Percentiles rank a stretch among this genome's conserved stretches.
These are phyloP conservation scores for Cadophora luteo-olivacea DNA, from an alignment of 2,329 filamentous ascomycete genomes.

Conservation along the genomic window DNA sequence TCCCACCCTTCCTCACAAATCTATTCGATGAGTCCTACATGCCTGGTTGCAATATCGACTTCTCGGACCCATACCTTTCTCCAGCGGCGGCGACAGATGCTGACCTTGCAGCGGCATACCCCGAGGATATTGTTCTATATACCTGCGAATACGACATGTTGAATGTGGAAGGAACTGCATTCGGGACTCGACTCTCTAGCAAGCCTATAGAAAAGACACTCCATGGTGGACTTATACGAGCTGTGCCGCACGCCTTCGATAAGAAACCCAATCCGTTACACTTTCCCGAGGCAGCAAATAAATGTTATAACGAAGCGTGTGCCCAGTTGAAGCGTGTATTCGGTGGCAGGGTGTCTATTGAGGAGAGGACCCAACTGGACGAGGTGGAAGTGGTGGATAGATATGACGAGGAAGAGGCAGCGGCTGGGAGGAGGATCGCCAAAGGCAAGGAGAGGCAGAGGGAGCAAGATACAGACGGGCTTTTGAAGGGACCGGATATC, in stretches of 20 bases:
- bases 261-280: constrained; percentile 68
- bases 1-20: constrained; percentile 63
- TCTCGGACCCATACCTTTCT: constrained; percentile 61
- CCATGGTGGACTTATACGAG: constrained; percentile 62
- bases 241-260: constrained; percentile 69
- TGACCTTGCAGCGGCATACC: constrained; percentile 53
- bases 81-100: constrained; percentile 62
- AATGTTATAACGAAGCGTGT: constrained; percentile 44
- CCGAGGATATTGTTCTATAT: constrained; percentile 62
- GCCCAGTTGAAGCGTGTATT: constrained; percentile 41
- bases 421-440: neutral
- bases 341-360: constrained; percentile 34
- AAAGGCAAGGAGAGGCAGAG: constrained; percentile 21
- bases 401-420: constrained; percentile 36
- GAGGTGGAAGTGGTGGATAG: constrained; percentile 37
- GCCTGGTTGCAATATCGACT: constrained; percentile 49
- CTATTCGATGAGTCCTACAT: constrained; percentile 70
- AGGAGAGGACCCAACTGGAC: constrained; percentile 40
- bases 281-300: constrained; percentile 42
- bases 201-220: constrained; percentile 60
- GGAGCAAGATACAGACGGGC: constrained; percentile 12
- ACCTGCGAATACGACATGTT: constrained; percentile 72
- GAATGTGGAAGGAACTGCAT: constrained; percentile 63
- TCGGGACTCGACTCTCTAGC: constrained; percentile 62
- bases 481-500: constrained; percentile 11